Conservation (phyloP, 352 stramenopile species). For the Elongisporangium anandrum region DNA sequence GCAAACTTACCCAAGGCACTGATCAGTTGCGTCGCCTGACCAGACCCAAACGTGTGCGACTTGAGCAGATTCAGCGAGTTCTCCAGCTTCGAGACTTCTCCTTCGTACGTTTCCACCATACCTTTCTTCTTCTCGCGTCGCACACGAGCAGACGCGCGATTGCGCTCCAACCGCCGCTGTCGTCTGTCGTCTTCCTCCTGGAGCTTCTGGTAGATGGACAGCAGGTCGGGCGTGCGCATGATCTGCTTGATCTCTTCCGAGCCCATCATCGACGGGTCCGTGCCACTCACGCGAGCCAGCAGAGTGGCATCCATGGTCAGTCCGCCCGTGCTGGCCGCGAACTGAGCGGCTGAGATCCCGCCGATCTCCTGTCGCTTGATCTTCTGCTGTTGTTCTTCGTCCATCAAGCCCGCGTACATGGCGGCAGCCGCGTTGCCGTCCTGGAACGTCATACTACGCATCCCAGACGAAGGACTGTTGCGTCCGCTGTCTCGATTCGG, state of each 20-base stretch:
- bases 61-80: conserved; percentile 78
- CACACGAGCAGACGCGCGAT: conserved; percentile 74
- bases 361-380: conserved; percentile 34
- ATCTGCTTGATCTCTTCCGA: conserved; percentile 87
- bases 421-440: conserved; percentile 17
- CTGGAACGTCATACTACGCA: conserved; percentile 62
- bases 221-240: conserved; percentile 75
- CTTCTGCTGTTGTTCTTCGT: conserved; percentile 28
- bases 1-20: conserved; percentile 59
- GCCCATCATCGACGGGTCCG: conserved; percentile 70
- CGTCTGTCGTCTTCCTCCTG: conserved; percentile 82
- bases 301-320: conserved; percentile 77
- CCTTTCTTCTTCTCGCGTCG: conserved; percentile 86
- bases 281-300: conserved; percentile 73
- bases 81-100: conserved; percentile 84
- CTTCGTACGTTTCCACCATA: conserved; percentile 86
- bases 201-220: conserved; percentile 88
- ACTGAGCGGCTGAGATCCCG: conserved; percentile 73
- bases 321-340: conserved; percentile 74
- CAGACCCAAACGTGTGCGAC: conserved; percentile 66
- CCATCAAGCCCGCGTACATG: conserved; percentile 9
- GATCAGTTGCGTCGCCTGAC: conserved; percentile 58
- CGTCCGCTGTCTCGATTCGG: conserved; percentile 9
- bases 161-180: conserved; percentile 71
- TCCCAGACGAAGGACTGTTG: conserved; percentile 46